Percentiles rank a stretch among this genome's conserved stretches.
phyloP scores from a whole-genome alignment of 768 basidiomycete genomes.

The Suillus sp. region DNA sequence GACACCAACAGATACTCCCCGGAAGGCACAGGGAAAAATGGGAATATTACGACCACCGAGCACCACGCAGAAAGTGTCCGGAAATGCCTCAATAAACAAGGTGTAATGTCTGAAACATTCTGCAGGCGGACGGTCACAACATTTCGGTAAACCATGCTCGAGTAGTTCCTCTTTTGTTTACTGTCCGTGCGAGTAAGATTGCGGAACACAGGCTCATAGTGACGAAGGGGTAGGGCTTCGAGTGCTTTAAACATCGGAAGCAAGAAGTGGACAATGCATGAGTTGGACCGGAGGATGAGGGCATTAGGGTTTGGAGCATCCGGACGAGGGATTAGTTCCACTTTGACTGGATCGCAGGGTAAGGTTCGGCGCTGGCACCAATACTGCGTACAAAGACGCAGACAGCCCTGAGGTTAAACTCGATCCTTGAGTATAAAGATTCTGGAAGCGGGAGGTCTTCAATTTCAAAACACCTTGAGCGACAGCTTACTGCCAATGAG shows the following conservation, averaged over 20 bases:
- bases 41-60: constrained; percentile 28
- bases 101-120: constrained; percentile 27
- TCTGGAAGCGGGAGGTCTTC: constrained; percentile 21
- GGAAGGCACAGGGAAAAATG: constrained; percentile 20
- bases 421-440: constrained; percentile 16
- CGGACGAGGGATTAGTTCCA: constrained; percentile 17
- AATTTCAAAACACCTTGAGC: not conserved
- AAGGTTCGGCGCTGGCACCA: not conserved
- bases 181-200: constrained; percentile 30
- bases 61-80: constrained; percentile 11
- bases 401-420: constrained; percentile 25
- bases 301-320: constrained; percentile 26
- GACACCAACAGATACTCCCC: not conserved
- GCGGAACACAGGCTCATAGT: constrained; percentile 34
- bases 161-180: constrained; percentile 26
- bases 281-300: constrained; percentile 31
- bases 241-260: constrained; percentile 32
- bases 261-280: constrained; percentile 32
- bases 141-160: constrained; percentile 19
- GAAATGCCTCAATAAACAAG: constrained; percentile 30
- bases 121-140: constrained; percentile 29
- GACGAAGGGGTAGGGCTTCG: constrained; percentile 27
- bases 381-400: not conserved
- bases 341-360: constrained; percentile 22
- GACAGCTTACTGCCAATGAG: constrained; percentile 25